These are phyloP conservation scores for Wickerhamiella cacticola DNA, from an alignment of 805 yeast species.

Conservation along the genomic window DNA sequence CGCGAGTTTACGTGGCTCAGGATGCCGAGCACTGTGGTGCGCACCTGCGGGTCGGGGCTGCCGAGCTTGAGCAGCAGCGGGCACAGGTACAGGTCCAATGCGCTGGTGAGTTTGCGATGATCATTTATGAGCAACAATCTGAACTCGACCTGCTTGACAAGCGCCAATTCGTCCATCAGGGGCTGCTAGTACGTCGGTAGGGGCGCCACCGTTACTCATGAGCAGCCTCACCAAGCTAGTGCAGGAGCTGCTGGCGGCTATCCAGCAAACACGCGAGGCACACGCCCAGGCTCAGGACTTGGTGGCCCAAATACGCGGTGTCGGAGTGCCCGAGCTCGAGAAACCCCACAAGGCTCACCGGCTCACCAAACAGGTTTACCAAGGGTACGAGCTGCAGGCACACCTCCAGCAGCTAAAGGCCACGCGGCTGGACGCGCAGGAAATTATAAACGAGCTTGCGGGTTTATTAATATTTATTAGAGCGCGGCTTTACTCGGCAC, in stretches of 20 bases:
- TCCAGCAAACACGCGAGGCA: constrained; percentile 21
- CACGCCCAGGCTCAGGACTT: constrained; percentile 17
- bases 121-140: constrained; percentile 64
- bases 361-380: neutral
- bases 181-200: neutral
- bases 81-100: constrained; percentile 51
- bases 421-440: constrained; percentile 20
- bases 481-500: constrained; percentile 13
- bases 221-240: constrained; percentile 22
- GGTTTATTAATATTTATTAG: constrained; percentile 15
- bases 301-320: constrained; percentile 20
- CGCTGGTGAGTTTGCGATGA: constrained; percentile 48
- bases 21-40: constrained; percentile 53
- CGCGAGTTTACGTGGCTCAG: constrained; percentile 48
- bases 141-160: constrained; percentile 57
- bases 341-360: neutral
- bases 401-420: constrained; percentile 18
- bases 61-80: constrained; percentile 71
- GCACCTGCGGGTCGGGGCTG: constrained; percentile 54
- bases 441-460: constrained; percentile 15
- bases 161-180: constrained; percentile 20
- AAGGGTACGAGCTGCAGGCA: constrained; percentile 16
- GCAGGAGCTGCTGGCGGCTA: constrained; percentile 22
- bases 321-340: constrained; percentile 5
- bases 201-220: neutral